Conservation (phyloP, 495 filamentous ascomycete species). For the Talaromyces adpressus region DNA sequence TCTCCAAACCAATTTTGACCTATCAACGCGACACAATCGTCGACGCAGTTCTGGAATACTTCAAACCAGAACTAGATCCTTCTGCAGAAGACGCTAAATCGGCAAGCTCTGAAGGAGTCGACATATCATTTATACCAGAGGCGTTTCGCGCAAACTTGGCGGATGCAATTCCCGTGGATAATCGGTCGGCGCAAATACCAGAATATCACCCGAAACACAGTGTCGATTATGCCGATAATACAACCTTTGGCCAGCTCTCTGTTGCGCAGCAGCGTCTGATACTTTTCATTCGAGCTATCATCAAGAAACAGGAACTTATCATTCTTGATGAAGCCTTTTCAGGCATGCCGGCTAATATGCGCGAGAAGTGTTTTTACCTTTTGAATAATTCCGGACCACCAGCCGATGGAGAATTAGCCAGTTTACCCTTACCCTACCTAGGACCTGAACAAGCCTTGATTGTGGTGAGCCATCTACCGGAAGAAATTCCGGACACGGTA, state of each 20-base stretch:
- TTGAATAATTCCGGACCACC: conserved; percentile 38
- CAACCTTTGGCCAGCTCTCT: conserved; percentile 65
- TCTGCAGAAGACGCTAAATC: conserved; percentile 10
- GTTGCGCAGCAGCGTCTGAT: conserved; percentile 76
- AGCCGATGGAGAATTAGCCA: conserved; percentile 6
- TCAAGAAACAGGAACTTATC: conserved; percentile 78
- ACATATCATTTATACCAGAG: conserved; percentile 4
- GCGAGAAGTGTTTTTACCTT: conserved; percentile 77
- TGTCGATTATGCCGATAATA: conserved; percentile 61
- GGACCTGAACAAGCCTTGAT: conserved; percentile 68
- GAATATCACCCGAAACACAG: conserved; percentile 14
- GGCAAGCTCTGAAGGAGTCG: background rate
- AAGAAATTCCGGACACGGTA: conserved; percentile 79
- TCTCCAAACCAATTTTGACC: conserved; percentile 56
- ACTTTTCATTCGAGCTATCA: conserved; percentile 77
- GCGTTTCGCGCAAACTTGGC: background rate
- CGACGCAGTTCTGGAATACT: conserved; percentile 62
- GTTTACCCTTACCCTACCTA: conserved; percentile 21
- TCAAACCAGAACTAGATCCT: conserved; percentile 66
- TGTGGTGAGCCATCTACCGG: conserved; percentile 79
- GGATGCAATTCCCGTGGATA: background rate
- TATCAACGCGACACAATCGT: conserved; percentile 47
- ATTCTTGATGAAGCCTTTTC: conserved; percentile 92
- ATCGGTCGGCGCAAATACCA: conserved; percentile 9
- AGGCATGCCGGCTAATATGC: conserved; percentile 74